phyloP scores from a whole-genome alignment of 306 rosid species.

The Begonia peltatifolia region DNA sequence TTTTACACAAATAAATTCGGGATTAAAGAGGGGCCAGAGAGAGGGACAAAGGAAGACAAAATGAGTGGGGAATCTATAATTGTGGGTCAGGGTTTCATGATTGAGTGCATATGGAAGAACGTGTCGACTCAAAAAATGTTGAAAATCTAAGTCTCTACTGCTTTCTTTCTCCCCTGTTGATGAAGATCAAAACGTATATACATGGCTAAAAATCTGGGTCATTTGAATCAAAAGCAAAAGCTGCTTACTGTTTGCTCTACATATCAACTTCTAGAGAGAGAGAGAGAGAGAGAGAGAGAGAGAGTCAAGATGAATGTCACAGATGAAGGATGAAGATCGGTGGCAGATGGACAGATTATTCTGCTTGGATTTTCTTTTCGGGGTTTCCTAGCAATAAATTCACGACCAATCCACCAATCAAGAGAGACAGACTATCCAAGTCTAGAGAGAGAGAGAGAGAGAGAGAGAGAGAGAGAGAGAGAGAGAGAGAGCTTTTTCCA shows the following conservation, averaged over 20 bases:
- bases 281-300: neutral
- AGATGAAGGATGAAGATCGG: neutral
- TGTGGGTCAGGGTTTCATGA: slow-evolving; percentile 3
- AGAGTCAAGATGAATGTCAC: neutral
- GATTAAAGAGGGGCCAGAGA: too few species aligned
- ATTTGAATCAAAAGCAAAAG: neutral
- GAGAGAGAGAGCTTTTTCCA: neutral
- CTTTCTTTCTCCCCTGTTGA: slow-evolving; percentile 6
- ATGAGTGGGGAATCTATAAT: slow-evolving; percentile 7
- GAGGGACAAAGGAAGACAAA: slow-evolving; percentile 4
- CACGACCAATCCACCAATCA: neutral
- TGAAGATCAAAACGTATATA: neutral
- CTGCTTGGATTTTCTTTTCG: neutral
- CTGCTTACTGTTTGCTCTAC: neutral
- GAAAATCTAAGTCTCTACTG: neutral
- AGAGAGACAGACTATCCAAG: neutral
- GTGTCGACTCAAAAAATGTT: slow-evolving; percentile 1
- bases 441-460: neutral
- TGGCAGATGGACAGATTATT: neutral
- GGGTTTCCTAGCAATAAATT: too few species aligned
- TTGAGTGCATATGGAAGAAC: slow-evolving; percentile 9
- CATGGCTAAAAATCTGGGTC: neutral
- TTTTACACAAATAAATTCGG: too few species aligned
- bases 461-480: neutral
- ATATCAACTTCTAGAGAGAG: slow-evolving; percentile 1